Evolutionary conservation across 768 basidiomycete genomes (phyloP), one percentile per base, ranked within the genome.

Genomic region (Boletus subparvulus): DNA sequence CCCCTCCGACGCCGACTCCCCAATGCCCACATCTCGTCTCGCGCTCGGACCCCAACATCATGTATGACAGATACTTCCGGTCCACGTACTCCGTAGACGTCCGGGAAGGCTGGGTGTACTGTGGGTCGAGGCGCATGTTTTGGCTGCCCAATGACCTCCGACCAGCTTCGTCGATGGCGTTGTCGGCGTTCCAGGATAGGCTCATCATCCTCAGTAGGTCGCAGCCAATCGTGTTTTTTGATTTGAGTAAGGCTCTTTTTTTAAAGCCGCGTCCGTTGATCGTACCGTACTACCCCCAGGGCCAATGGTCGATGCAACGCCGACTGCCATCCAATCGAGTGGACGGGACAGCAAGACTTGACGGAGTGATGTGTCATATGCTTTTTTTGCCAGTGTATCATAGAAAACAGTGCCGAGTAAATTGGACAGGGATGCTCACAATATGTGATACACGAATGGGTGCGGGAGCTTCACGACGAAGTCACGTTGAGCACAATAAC

Each of bases 111-210:
- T 64, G 59, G 63, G 48, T 65, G 5, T 58, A 55, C 51, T 45
- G 17, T 6, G 59, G 63, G 6, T 58, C 54, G 36, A 49, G 32
- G 44, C 37, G 63, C 32, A 50, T 64, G 47, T 53, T 61, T 16
- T 65, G 63, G 63, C 19, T 65, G 16, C 63, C 59, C 5, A n/a
- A n/a, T 26, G 59, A 61, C n/a, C 24, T 61, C 8, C 59, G 59
- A 33, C 63, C 63, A 3, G 30, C 14, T 1, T 52, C 47, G 33
- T 43, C 63, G 41, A 50, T 8, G 0, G 53, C 45, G 9, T 21
- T 64, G 10, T 43, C 49, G 21, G 63, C 60, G n/a, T 55, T 55
- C 24, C 52, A 47, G 6, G 59, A 65, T 30, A 47, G 30, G 36
- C 47, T 65, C 16, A 49, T 46, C 21, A 58, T 65, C 36, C 6